Evolutionary conservation across 1,284 basidiomycete species (phyloP), one percentile per base, ranked within the genome.

Genomic region (Ganoderma boninense): DNA sequence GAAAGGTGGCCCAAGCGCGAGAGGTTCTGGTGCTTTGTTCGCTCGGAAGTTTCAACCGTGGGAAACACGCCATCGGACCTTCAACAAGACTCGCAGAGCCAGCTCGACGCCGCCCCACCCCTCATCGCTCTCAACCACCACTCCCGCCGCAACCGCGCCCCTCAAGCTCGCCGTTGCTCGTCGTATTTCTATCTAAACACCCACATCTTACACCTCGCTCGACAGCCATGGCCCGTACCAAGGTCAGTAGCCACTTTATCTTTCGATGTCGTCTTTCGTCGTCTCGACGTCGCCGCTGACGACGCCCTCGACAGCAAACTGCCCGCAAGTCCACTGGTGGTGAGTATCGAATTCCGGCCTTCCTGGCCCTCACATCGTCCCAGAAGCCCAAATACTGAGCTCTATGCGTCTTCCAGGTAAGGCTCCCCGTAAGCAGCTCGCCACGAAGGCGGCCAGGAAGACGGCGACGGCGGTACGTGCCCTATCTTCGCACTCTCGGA

Each of bases 381-480:
- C 75, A 57, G 54, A 69, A 68, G 35, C 71, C 62, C 38, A 69
- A 60, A 64, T 65, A 66, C 64, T 71, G 73, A 74, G 65, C 49
- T 69, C 14, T n/a, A 67, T 68, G 64, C 62, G 32, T 70, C 71
- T 56, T 69, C 32, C 77, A 92, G 92, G 92, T 80, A 94, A 95
- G 84, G 93, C 92, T 70, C 92, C 93, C 72, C 93, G 93, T 88
- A 95, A 95, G 85, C 94, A 95, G 85, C 91, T 95, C 82, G 94
- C 95, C 61, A 95, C 95, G 84, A 97, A 97, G 88, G 94, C 94
- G 66, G 95, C 95, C 74, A 89, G 93, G 75, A 95, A 95, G 87
- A 94, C 92, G 43, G 91, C 82, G 70, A 77, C 91, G 64, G 86
- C 90, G 71, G 92, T 93, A 82, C 71, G 90, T 87, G 38, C 75